Percentiles rank a stretch among this genome's conserved stretches.
phyloP scores from a whole-genome alignment of 192 early-diverging fungal species.

The Geosiphon pyriformis region DNA sequence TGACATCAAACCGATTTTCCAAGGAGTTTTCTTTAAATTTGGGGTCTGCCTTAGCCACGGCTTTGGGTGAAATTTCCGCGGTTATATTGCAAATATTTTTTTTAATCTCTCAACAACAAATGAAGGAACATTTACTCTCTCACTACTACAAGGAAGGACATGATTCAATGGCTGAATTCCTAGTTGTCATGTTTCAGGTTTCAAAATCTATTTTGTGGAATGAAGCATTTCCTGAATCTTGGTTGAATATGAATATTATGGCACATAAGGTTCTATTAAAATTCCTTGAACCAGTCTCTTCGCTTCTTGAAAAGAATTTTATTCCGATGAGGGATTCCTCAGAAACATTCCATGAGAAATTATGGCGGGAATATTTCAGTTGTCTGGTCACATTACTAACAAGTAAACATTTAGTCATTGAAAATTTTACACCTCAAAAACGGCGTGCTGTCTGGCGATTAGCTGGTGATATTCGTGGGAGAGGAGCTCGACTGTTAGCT shows the following conservation, averaged over 20 bases:
- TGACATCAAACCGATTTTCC: background rate
- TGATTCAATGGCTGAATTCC: slow-evolving; percentile 17
- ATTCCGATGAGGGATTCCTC: slow-evolving; percentile 13
- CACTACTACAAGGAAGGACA: slow-evolving; percentile 19
- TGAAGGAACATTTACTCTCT: slow-evolving; percentile 21
- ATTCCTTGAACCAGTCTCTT: slow-evolving; percentile 20
- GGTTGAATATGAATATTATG: slow-evolving; percentile 39
- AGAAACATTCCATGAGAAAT: slow-evolving; percentile 17
- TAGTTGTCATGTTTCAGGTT: slow-evolving; percentile 16
- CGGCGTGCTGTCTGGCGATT: slow-evolving; percentile 52
- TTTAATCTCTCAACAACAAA: slow-evolving; percentile 18
- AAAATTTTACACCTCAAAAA: slow-evolving; percentile 50
- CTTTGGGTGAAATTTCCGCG: slow-evolving; percentile 20
- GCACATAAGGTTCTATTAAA: slow-evolving; percentile 37
- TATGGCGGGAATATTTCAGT: slow-evolving; percentile 24
- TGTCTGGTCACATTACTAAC: slow-evolving; percentile 47
- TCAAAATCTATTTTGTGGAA: slow-evolving; percentile 11
- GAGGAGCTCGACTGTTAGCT: slow-evolving; percentile 47
- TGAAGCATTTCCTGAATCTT: slow-evolving; percentile 25
- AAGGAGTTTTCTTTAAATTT: slow-evolving; percentile 8
- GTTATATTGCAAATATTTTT: slow-evolving; percentile 22
- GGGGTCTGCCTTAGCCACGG: background rate
- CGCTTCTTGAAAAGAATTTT: slow-evolving; percentile 20
- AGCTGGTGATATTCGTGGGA: slow-evolving; percentile 55
- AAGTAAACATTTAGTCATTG: slow-evolving; percentile 51